Base-by-base conservation (phyloP, 805 yeast species). In the Blastobotrys attinorum region DNA sequence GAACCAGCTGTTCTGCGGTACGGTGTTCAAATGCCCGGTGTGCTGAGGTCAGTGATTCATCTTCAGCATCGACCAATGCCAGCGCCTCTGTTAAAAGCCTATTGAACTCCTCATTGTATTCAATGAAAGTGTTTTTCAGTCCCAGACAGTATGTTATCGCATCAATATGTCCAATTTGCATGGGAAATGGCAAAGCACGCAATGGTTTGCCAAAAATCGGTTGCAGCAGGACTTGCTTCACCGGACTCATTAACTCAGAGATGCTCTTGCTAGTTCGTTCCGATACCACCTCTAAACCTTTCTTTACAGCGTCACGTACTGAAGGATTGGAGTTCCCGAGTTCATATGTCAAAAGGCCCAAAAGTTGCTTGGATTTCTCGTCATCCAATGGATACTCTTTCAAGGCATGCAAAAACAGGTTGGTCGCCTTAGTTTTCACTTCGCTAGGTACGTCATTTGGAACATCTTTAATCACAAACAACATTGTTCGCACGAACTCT, bases 111-210 rank as follows among this genome's bases (percentile, higher is more conserved):
- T 92, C 97, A 52, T 84, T 85, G 59, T 87, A 90, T 7, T 81
- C 81, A 51, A 90, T 66, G 53, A 90, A 88, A 0, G 96, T 73
- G 49, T 83, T 75, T 10, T 86, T 92, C 39, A 90, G 69, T 1
- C 82, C 78, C 46, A 92, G 66, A 58, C 97, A 90, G 62, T 81
- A 94, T 0, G 95, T 81, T n/a, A 92, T 85, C 1, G 97, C 97
- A 62, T 92, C 97, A 48, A 92, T 89, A 60, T 92, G 89, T 31
- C 98, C 98, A 45, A 92, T 92, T 65, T 94, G 98, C 96, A 90
- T 92, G 3, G 96, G 92, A 66, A 94, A 92, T 0, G 99, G 98
- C 48, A 92, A 70, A 0, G 99, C 99, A 50, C 99, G 73, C 46
- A 92, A 65, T 0, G 99, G 99, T 59, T 92, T 92, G 3, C 96